Base-by-base conservation (phyloP, 257 asterid genomes). In the Penstemon eatonii region DNA sequence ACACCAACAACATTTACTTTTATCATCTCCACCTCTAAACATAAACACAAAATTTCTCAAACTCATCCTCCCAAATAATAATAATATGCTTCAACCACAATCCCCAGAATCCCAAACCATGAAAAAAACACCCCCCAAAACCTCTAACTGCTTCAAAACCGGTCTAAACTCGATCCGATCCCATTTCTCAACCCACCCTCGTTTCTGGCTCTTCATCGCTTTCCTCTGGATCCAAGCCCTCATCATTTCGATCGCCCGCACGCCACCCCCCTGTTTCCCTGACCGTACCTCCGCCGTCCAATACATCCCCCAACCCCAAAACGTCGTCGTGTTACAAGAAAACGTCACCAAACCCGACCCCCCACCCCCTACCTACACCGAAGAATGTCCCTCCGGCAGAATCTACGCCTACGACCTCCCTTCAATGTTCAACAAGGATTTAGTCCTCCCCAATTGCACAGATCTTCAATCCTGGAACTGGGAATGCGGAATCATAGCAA, bases 401-500 rank as follows among this genome's bases (percentile, higher is more conserved):
- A 83, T 93, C 18, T 93, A 68, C 79, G 91, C 86, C 25, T 93
- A 93, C 86, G 90, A 90, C 10, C 84, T 93, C 0, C 96, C 97
- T 0, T 7, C 89, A 7, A 40, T 73, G 42, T 82, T 84, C 69
- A 90, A 89, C 56, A 70, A 51, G 42, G 99, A 93, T 37, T 66
- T 90, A 69, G 79, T 82, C 5, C 43, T 77, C 4, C 55, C 74
- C 60, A 73, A 74, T 18, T 90, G 97, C 69, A 82, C 87, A 36
- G 99, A 90, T 63, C 85, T 93, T 19, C 80, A 88, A 49, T 89
- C 78, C 0, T 93, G 96, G 94, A 81, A 80, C 45, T 93, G 99
- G 99, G 89, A 90, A 50, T 90, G 99, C 75, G 99, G 99, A 6
- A 82, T 90, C 15, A 63, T 78, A 2, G n/a, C 94, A 5, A 85